Conservation (phyloP, 495 filamentous ascomycete species). For the Aspergillus campestris region DNA sequence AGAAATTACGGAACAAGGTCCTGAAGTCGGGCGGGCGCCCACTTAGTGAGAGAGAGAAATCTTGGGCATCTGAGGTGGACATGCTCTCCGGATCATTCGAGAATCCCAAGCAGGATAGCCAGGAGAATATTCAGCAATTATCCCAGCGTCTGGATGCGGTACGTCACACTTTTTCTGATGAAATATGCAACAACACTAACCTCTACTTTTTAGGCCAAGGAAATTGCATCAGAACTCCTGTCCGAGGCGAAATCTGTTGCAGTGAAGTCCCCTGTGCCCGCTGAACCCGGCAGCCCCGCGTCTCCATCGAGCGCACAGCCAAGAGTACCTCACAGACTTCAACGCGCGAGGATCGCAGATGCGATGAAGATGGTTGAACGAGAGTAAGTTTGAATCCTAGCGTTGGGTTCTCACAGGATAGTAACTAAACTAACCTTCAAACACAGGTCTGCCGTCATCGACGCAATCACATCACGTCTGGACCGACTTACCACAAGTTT, state of each 20-base stretch:
- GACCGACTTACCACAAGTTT: conserved; percentile 20
- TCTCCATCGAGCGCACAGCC: conserved; percentile 23
- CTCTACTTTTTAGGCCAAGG: conserved; percentile 28
- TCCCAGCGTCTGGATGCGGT: conserved; percentile 31
- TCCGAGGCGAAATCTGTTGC: conserved; percentile 35
- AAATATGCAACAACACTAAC: conserved; percentile 5
- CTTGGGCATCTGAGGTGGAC: conserved; percentile 58
- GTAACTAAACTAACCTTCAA: not conserved
- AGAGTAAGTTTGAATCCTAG: conserved; percentile 38
- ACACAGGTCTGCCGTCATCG: conserved; percentile 16
- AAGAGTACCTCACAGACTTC: conserved; percentile 57
- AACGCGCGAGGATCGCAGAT: conserved; percentile 58
- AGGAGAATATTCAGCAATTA: conserved; percentile 22
- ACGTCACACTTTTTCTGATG: conserved; percentile 16
- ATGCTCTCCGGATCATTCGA: conserved; percentile 32
- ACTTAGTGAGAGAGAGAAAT: conserved; percentile 65
- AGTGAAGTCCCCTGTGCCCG: conserved; percentile 16
- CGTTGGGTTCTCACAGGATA: too few relatives aligned
- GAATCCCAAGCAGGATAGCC: conserved; percentile 12
- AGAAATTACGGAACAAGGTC: conserved; percentile 54
- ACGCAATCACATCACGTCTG: conserved; percentile 13
- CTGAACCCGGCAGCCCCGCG: conserved; percentile 23
- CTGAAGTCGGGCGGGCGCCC: conserved; percentile 48
- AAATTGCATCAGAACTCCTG: conserved; percentile 43
- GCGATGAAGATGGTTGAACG: conserved; percentile 64